Base-by-base conservation (phyloP, 1,284 basidiomycete genomes). In the Pseudozyma flocculosa region DNA sequence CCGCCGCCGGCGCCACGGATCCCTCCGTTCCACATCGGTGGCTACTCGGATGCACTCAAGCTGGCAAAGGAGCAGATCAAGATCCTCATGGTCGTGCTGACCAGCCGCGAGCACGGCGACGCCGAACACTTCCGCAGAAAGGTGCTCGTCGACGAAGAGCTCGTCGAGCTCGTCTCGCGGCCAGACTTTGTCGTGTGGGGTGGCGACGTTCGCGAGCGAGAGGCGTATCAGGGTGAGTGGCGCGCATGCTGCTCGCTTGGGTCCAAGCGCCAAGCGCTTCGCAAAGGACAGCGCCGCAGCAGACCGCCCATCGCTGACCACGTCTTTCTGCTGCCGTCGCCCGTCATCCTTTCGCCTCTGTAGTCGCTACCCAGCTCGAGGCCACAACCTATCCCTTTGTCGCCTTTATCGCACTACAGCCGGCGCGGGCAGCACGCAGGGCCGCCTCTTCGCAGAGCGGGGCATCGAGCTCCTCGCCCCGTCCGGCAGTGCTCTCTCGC, bases 341-440 rank as follows among this genome's bases (percentile, higher is more conserved):
- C 26, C 26, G 11, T 29, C 7, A 7, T 29, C 26, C 26, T 29
- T 5, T 7, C 11, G 26, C 26, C n/a, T 13, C 37, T 40, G 23
- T 72, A 90, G 92, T 90, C 8, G 82, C 89, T 1, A 86, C 89
- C 70, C 92, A 92, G 64, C 81, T 95, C 0, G 87, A 90, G 68
- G 86, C 87, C 1, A 94, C 91, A 2, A 92, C 91, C 0, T 95
- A 89, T 70, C 93, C 93, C 0, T 93, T 92, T 59, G 83, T 97
- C 43, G 89, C 90, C 0, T 97, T 96, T 76, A 80, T 94, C 43
- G 87, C 90, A 0, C 83, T 94, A 32, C 89, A 95, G 69, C 88
- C 92, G 46, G 55, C 51, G n/a, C 37, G 63, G 22, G 22, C 43
- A 5, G 50, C 49, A n/a, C 14, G 37, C 2, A 17, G 43, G 2